Conservation (phyloP, 108 stramenopile species). For the Parietichytrium sp. region DNA sequence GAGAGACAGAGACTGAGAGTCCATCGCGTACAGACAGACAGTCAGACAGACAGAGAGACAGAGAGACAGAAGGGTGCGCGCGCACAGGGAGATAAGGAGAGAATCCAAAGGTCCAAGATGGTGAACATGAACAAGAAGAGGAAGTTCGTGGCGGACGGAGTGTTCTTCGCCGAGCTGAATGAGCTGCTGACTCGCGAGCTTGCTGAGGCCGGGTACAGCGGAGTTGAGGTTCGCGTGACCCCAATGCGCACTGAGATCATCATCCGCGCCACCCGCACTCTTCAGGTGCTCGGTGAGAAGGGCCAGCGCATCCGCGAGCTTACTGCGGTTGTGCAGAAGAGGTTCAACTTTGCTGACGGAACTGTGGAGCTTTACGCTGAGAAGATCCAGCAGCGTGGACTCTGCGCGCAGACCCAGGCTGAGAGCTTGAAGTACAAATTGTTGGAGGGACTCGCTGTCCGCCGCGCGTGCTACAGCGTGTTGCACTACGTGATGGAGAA, state of each 20-base stretch:
- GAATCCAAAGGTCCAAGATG: slow-evolving; percentile 42
- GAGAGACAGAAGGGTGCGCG: no score
- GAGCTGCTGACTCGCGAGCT: slow-evolving; percentile 94
- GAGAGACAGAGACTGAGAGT: no score
- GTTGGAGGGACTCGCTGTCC: slow-evolving; percentile 95
- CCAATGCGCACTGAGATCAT: slow-evolving; percentile 98
- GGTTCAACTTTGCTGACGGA: slow-evolving; percentile 96
- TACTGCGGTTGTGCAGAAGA: slow-evolving; percentile 96
- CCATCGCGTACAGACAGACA: no score
- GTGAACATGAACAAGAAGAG: slow-evolving; percentile 92
- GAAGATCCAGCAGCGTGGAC: slow-evolving; percentile 94
- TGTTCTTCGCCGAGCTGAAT: slow-evolving; percentile 99
- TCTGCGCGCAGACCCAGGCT: slow-evolving; percentile 98
- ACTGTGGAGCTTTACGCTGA: slow-evolving; percentile 90
- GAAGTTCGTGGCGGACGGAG: slow-evolving; percentile 99
- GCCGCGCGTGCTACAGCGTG: slow-evolving; percentile 98
- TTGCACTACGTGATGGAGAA: slow-evolving; percentile 99
- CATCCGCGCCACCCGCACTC: slow-evolving; percentile 98
- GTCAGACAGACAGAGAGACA: no score
- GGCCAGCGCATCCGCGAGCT: slow-evolving; percentile 98
- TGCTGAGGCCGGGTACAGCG: slow-evolving; percentile 97
- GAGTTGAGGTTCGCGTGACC: slow-evolving; percentile 96
- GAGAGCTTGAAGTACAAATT: slow-evolving; percentile 99
- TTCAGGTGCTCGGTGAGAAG: slow-evolving; percentile 98
- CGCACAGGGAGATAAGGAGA: no score